Evolutionary conservation across 805 yeast species (phyloP).

Genomic region (Schwanniomyces vanrijiae): DNA sequence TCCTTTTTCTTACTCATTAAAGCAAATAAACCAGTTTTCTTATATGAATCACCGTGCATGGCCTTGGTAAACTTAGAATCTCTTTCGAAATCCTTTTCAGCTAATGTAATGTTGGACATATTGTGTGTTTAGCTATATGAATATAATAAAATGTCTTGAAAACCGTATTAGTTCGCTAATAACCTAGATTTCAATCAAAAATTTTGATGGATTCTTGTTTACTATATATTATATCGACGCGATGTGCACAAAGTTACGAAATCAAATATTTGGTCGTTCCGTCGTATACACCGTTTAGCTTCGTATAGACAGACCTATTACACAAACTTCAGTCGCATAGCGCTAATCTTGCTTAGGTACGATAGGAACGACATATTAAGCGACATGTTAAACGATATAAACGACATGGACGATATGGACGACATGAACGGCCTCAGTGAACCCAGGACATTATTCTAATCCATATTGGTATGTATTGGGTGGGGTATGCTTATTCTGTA

Average conservation of each 20-base stretch:
- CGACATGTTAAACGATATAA: too few relatives aligned
- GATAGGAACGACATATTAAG: not conserved
- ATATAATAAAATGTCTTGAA: not conserved
- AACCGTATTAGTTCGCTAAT: not conserved
- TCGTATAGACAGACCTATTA: not conserved
- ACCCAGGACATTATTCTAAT: too few relatives aligned
- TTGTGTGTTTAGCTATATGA: not conserved
- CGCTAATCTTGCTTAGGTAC: not conserved
- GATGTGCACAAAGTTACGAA: not conserved
- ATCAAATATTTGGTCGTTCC: not conserved
- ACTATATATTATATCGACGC: not conserved
- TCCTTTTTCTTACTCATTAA: constrained; percentile 71
- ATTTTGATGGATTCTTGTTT: not conserved
- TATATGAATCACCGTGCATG: constrained; percentile 76
- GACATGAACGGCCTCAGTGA: not conserved
- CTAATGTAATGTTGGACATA: constrained; percentile 26
- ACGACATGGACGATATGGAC: too few relatives aligned
- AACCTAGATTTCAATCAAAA: not conserved
- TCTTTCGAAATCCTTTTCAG: constrained; percentile 51
- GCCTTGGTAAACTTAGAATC: constrained; percentile 80
- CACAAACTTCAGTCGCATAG: not conserved
- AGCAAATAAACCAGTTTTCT: constrained; percentile 73
- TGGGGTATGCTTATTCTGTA: not conserved
- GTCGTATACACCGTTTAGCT: constrained; percentile 1
- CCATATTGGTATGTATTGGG: too few relatives aligned